phyloP scores from a whole-genome alignment of 176 grass and related monocot genomes.

The Raddia guianensis region DNA sequence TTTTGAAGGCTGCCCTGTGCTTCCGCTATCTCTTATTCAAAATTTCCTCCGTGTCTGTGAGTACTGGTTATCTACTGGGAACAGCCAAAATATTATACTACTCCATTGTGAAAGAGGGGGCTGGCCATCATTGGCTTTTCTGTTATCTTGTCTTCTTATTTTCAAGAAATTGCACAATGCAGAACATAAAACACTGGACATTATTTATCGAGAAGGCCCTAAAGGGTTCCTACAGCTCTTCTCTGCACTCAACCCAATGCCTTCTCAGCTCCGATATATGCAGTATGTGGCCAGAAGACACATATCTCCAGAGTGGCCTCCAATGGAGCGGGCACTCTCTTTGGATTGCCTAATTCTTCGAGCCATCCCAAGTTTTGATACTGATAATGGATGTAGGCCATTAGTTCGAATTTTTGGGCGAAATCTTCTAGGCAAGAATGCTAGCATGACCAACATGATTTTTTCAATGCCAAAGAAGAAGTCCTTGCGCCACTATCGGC shows the following conservation, averaged over 20 bases:
- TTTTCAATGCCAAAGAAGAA: slow-evolving; percentile 97
- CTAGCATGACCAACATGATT: slow-evolving; percentile 57
- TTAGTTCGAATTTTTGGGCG: slow-evolving; percentile 85
- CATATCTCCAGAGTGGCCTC: slow-evolving; percentile 90
- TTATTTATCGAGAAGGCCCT: slow-evolving; percentile 87
- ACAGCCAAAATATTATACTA: slow-evolving; percentile 82
- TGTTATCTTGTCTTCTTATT: slow-evolving; percentile 86
- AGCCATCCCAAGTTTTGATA: slow-evolving; percentile 86
- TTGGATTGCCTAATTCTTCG: slow-evolving; percentile 98
- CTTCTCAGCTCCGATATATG: slow-evolving; percentile 92
- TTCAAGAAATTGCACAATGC: slow-evolving; percentile 79
- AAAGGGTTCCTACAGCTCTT: slow-evolving; percentile 94
- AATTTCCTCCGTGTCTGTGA: slow-evolving; percentile 88
- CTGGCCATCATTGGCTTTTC: slow-evolving; percentile 93
- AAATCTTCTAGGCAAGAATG: slow-evolving; percentile 72
- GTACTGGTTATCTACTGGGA: slow-evolving; percentile 71
- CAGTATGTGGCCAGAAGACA: slow-evolving; percentile 95
- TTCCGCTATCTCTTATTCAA: slow-evolving; percentile 86
- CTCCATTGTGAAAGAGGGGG: slow-evolving; percentile 95
- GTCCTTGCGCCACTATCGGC: slow-evolving; percentile 78
- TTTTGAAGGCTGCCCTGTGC: slow-evolving; percentile 93
- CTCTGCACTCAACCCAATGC: slow-evolving; percentile 90
- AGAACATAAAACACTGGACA: slow-evolving; percentile 88
- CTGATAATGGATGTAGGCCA: slow-evolving; percentile 88
- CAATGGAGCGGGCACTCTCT: slow-evolving; percentile 82